These are phyloP conservation scores for Fragaria ananassa DNA, from an alignment of 306 rosid species.

Conservation along the genomic window DNA sequence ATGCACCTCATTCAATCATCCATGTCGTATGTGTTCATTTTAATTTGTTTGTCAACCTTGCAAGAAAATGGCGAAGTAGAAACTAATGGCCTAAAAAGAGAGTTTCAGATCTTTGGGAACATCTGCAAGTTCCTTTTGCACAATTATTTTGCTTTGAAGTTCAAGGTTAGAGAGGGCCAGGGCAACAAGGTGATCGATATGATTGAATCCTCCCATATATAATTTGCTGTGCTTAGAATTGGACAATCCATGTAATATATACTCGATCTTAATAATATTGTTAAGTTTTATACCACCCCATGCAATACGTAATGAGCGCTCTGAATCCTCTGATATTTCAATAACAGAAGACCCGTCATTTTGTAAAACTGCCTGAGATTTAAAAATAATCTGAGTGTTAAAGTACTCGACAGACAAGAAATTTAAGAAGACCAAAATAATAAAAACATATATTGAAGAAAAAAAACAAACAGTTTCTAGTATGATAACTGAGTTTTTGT, in stretches of 20 bases:
- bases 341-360: background rate
- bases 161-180: background rate
- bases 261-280: background rate
- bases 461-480: too few species aligned
- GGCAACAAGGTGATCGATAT: background rate
- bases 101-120: background rate
- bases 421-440: background rate
- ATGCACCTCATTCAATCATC: conserved; percentile 8
- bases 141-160: background rate
- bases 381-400: too few species aligned
- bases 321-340: background rate
- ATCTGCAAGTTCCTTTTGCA: background rate
- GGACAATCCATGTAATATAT: background rate
- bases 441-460: too few species aligned
- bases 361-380: background rate
- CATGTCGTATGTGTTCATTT: background rate
- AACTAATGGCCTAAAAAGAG: background rate
- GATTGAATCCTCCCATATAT: background rate
- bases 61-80: background rate
- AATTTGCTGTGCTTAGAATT: background rate
- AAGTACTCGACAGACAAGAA: too few species aligned
- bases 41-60: background rate
- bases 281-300: background rate
- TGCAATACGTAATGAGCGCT: background rate
- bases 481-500: too few species aligned